Percentiles rank a stretch among this genome's conserved stretches.
phyloP scores from a whole-genome alignment of 345 rosid genomes.

The Laguncularia racemosa region DNA sequence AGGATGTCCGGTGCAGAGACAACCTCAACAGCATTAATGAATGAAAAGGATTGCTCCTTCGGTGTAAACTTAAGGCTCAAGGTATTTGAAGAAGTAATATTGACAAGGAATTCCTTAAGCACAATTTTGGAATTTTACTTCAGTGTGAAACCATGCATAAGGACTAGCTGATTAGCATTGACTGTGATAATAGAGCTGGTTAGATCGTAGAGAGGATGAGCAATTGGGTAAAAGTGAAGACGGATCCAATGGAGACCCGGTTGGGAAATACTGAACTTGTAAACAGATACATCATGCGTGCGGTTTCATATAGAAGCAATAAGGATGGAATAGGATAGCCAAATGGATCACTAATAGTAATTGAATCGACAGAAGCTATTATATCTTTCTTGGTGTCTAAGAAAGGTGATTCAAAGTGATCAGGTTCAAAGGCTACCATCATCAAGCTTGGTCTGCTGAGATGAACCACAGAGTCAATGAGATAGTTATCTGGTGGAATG shows the following conservation, averaged over 20 bases:
- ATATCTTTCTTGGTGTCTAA: slow-evolving; percentile 50
- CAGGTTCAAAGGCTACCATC: slow-evolving; percentile 80
- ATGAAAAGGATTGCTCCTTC: slow-evolving; percentile 39
- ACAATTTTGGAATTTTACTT: slow-evolving; percentile 16
- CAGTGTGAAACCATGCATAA: slow-evolving; percentile 51
- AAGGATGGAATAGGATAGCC: slow-evolving; percentile 12
- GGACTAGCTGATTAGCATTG: slow-evolving; percentile 47
- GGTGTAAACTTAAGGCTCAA: slow-evolving; percentile 56
- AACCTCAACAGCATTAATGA: slow-evolving; percentile 66
- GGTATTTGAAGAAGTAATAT: slow-evolving; percentile 20
- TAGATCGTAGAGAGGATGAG: slow-evolving; percentile 46
- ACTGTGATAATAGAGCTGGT: slow-evolving; percentile 46
- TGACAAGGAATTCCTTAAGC: slow-evolving; percentile 66
- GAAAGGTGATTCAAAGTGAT: slow-evolving; percentile 32
- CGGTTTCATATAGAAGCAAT: slow-evolving; percentile 33
- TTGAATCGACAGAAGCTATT: slow-evolving; percentile 33
- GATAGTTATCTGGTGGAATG: slow-evolving; percentile 54
- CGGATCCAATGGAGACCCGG: slow-evolving; percentile 77
- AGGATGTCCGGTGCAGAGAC: slow-evolving; percentile 55
- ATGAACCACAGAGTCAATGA: slow-evolving; percentile 71
- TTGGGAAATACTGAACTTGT: slow-evolving; percentile 36
- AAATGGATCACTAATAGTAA: slow-evolving; percentile 12
- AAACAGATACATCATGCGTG: slow-evolving; percentile 31
- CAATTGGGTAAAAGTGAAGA: slow-evolving; percentile 66
- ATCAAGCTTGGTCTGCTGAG: slow-evolving; percentile 42